Conservation (phyloP, 179 eudicot genomes). For the Sideroxylon spinosum region DNA sequence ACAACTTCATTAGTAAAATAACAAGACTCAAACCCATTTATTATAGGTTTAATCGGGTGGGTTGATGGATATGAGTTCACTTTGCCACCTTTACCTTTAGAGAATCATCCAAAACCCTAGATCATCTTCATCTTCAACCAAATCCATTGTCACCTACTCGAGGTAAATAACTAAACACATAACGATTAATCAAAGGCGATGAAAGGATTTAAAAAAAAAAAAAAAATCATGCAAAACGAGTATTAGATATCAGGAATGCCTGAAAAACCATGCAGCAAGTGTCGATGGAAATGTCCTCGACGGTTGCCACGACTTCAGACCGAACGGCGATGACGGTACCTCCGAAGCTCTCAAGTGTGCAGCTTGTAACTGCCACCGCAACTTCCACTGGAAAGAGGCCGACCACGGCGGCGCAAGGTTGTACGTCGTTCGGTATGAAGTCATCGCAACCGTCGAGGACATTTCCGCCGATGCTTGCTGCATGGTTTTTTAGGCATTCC, state of each 20-base stretch:
- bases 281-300: slow-evolving; percentile 37
- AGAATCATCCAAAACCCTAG: slow-evolving; percentile 25
- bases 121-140: slow-evolving; percentile 17
- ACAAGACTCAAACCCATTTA: too few species aligned
- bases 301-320: slow-evolving; percentile 45
- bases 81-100: neutral
- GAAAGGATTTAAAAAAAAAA: too few species aligned
- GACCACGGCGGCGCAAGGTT: too few species aligned
- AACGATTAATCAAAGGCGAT: slow-evolving; percentile 14
- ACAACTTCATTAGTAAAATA: too few species aligned
- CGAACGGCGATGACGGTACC: slow-evolving; percentile 36
- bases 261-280: slow-evolving; percentile 39
- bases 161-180: neutral
- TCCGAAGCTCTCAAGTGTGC: slow-evolving; percentile 35
- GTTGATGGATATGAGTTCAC: too few species aligned
- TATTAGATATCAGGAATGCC: slow-evolving; percentile 27
- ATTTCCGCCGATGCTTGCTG: slow-evolving; percentile 36
- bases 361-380: slow-evolving; percentile 44
- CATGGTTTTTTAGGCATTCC: slow-evolving; percentile 38
- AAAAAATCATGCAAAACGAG: too few species aligned
- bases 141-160: neutral
- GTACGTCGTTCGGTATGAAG: slow-evolving; percentile 35
- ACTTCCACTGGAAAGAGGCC: slow-evolving; percentile 32
- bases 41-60: too few species aligned
- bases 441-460: slow-evolving; percentile 40